A percentile compares a stretch with the other conserved stretches of the same genome.
Evolutionary conservation across 176 grass and related monocot species (phyloP).

Genomic region (Saccharum spontaneum): DNA sequence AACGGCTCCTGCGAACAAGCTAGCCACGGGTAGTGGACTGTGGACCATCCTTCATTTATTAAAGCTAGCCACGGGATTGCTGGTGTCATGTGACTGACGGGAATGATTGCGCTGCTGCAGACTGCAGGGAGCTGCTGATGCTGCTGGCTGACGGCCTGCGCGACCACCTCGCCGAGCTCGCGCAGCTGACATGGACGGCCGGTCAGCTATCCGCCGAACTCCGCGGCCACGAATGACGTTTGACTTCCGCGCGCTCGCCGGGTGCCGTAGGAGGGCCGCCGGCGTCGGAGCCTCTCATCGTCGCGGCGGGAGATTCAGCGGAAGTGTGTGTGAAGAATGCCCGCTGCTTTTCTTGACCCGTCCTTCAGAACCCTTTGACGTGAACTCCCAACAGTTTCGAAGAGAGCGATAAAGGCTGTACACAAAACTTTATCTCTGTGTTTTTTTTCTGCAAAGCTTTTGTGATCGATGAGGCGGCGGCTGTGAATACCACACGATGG

Average conservation of each 20-base stretch:
- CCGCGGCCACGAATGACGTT: conserved; percentile 2
- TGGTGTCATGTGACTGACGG: background rate
- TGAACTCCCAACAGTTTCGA: background rate
- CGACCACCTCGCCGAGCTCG: conserved; percentile 34
- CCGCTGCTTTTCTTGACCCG: conserved; percentile 27
- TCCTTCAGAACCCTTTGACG: background rate
- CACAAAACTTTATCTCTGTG: background rate
- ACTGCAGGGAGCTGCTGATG: conserved; percentile 54
- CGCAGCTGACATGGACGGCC: conserved; percentile 39
- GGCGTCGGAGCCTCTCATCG: background rate
- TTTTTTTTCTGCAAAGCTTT: background rate
- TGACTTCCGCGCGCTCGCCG: background rate
- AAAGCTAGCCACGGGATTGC: background rate
- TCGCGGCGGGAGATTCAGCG: conserved; percentile 17
- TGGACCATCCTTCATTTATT: background rate
- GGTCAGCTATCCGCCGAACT: conserved; percentile 41
- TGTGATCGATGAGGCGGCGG: background rate
- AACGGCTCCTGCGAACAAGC: too few species aligned
- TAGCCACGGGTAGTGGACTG: too few species aligned
- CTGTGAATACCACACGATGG: background rate
- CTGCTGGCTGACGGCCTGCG: conserved; percentile 41
- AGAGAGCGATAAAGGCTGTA: background rate
- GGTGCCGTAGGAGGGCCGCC: background rate
- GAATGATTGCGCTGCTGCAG: conserved; percentile 22
- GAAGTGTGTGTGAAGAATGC: background rate